Evolutionary conservation across 805 yeast genomes (phyloP), one percentile per base, ranked within the genome.

Genomic region (Kodamaea restingae): DNA sequence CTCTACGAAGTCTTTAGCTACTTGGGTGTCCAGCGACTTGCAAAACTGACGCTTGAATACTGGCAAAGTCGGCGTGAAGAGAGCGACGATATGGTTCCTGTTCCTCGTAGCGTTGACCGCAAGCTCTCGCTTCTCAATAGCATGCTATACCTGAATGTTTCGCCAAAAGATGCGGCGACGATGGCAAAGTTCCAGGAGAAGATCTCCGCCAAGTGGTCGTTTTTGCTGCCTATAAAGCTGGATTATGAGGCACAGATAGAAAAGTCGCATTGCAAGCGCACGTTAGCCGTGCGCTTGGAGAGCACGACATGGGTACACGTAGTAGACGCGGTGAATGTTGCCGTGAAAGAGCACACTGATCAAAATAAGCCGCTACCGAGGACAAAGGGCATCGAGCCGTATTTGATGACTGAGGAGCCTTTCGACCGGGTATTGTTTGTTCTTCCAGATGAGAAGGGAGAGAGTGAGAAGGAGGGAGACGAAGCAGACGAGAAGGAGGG

Each of bases 41-140:
- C 80, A 5, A 64, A 87, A 27, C 69, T 70, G 44, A 60, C 79
- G 1, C 56, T 81, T 21, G 95, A 86, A 50, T 77, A 79, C 50
- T 76, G 75, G 38, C 45, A 79, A 2, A 64, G 73, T 4, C 71
- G 73, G 20, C 60, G 42, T 11, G 35, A 56, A 2, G 76, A 71
- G 37, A 65, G 67, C 24, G 73, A 70, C 12, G 79, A 72, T 15
- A 43, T 61, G 7, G 26, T 63, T 15, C 66, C 63, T 3, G 28
- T 53, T 2, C 54, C 52, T 25, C 21, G 20, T 1, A 4, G 32
- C 3, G 30, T 34, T 6, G 17, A 17, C 11, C 31, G 36, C 11
- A 30, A 34, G 36, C 28, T 36, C 18, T 25, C 24, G 3, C 20
- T 34, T 4, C 10, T 46, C 10, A 44, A 42, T 11, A 27, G 32